Evolutionary conservation across 2,329 filamentous ascomycete genomes (phyloP).

Genomic region (Penicillium oxalicum): DNA sequence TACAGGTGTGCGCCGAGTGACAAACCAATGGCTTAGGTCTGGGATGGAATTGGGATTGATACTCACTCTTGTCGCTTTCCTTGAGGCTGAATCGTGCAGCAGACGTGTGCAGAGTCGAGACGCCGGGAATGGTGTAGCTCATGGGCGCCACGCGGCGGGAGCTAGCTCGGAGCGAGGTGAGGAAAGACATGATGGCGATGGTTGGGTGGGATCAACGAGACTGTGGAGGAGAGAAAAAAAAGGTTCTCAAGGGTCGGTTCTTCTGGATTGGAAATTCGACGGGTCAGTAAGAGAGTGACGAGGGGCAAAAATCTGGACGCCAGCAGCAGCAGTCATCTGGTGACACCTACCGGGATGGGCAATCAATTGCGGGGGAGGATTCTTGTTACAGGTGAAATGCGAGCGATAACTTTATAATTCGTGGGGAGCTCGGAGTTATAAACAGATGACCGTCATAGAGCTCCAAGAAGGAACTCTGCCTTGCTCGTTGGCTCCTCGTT

Average conservation of each 20-base stretch:
- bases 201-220: neutral
- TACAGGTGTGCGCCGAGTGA: neutral
- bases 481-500: neutral
- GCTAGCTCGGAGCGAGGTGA: constrained; percentile 23
- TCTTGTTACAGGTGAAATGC: too few relatives aligned
- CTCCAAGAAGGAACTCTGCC: neutral
- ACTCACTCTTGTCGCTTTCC: constrained; percentile 32
- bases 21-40: neutral
- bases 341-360: too few relatives aligned
- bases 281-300: too few relatives aligned
- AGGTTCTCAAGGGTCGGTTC: neutral
- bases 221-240: neutral
- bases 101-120: constrained; percentile 28
- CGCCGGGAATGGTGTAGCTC: constrained; percentile 8
- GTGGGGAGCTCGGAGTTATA: neutral
- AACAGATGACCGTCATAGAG: neutral
- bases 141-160: constrained; percentile 20
- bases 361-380: too few relatives aligned
- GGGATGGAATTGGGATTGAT: neutral
- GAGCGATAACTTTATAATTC: too few relatives aligned
- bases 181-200: constrained; percentile 30
- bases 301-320: too few relatives aligned
- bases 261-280: neutral
- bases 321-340: too few relatives aligned
- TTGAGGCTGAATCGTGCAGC: constrained; percentile 25